Percentiles rank a stretch among this genome's conserved stretches.
These are phyloP conservation scores for Hericium erinaceus DNA, from an alignment of 768 basidiomycete species.

Conservation along the genomic window DNA sequence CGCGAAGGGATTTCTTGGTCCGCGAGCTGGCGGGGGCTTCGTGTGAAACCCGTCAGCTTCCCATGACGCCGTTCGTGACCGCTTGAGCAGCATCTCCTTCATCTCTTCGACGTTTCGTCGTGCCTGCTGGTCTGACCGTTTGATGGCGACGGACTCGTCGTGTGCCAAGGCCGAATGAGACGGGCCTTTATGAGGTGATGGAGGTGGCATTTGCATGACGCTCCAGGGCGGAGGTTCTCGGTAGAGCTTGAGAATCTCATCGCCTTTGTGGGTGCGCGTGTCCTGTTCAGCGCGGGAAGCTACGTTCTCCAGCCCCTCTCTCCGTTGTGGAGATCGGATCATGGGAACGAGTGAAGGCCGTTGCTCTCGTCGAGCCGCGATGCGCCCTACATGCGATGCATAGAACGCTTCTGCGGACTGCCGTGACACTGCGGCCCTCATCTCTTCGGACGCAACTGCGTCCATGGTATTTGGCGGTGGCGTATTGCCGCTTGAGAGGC, in stretches of 20 bases:
- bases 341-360: background rate
- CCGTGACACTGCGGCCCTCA: background rate
- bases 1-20: background rate
- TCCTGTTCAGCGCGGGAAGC: too few species aligned
- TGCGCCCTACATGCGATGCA: background rate
- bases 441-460: background rate
- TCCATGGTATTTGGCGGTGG: background rate
- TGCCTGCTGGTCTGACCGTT: background rate
- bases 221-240: slow-evolving; percentile 14
- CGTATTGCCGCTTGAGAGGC: too few species aligned
- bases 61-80: background rate
- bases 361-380: background rate
- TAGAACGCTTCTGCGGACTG: background rate
- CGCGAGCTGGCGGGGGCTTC: background rate
- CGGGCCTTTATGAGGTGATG: background rate
- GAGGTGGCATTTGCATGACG: slow-evolving; percentile 2
- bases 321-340: too few species aligned
- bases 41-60: background rate
- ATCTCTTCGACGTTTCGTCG: background rate
- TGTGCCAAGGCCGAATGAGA: background rate
- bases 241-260: slow-evolving; percentile 13
- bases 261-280: background rate
- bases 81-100: background rate
- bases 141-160: background rate
- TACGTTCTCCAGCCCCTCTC: too few species aligned